Evolutionary conservation across 163 green algal genomes (phyloP), one percentile per base, ranked within the genome.

Genomic region (Scenedesmus sp.): DNA sequence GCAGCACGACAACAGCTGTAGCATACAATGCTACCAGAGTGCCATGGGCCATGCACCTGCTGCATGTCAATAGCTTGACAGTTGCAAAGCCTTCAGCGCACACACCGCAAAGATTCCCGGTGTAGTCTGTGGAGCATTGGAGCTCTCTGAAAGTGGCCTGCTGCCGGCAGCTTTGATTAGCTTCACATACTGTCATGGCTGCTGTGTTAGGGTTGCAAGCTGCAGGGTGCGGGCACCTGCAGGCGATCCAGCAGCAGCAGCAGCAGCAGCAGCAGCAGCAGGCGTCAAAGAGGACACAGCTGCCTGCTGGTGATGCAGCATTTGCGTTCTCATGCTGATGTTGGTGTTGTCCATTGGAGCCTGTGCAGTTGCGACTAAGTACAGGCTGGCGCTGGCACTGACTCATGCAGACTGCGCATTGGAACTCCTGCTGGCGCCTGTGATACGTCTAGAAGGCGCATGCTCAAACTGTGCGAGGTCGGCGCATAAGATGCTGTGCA

Each of bases 11-110:
- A 44, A 42, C n/a, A 26, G 84, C 84, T 12, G 26, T 22, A 0
- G 30, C 84, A 81, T 81, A 89, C 84, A 89, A 37, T 16, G 24
- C 59, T 40, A 89, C 10, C 15, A 89, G 33, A 33, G 68, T 53
- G 20, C 26, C 5, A 0, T 40, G 24, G 3, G 53, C 24, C 43
- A 89, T 79, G 84, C 84, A 89, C 12, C 53, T 43, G 35, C 84
- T 44, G 59, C 84, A 89, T 43, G 40, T 59, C 43, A 89, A 89
- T 16, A 61, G 59, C 43, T 89, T 89, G 15, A 51, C 42, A 30
- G 51, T 46, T 18, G 33, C 84, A 53, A 72, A 89, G 30, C 84
- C 84, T 2, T 22, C 20, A 30, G 56, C 84, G 37, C 84, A 89
- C 24, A 65, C 42, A 33, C 84, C 83, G 22, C 84, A 89, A 10